These are phyloP conservation scores for Penicillium janthinellum DNA, from an alignment of 2,329 filamentous ascomycete genomes.

Conservation along the genomic window DNA sequence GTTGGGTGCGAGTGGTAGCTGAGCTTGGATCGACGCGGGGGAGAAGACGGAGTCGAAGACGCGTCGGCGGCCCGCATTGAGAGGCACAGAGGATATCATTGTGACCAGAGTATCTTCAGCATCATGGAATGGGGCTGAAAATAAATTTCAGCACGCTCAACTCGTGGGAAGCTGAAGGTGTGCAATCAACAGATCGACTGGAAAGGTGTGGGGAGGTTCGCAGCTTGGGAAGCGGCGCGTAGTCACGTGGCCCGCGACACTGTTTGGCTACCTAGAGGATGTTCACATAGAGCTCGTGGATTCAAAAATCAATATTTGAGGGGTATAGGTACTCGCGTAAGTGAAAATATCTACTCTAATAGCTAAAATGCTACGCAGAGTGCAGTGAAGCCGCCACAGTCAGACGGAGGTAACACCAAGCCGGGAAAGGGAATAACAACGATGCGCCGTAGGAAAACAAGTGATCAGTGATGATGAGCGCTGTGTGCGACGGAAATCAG, in stretches of 20 bases:
- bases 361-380: neutral
- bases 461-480: neutral
- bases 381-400: neutral
- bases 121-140: slow-evolving; percentile 13
- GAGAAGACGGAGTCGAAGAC: slow-evolving; percentile 50
- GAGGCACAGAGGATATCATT: slow-evolving; percentile 31
- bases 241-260: slow-evolving; percentile 7
- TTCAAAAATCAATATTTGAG: neutral
- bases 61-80: slow-evolving; percentile 38
- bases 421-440: neutral
- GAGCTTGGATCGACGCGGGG: slow-evolving; percentile 39
- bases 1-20: slow-evolving; percentile 32
- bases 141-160: neutral
- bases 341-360: slow-evolving; percentile 2
- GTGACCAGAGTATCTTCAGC: slow-evolving; percentile 15
- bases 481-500: neutral
- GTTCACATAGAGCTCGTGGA: neutral
- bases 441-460: neutral
- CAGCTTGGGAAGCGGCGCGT: slow-evolving; percentile 7
- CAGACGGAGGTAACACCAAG: neutral
- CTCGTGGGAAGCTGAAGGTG: neutral
- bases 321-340: neutral
- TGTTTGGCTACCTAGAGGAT: neutral
- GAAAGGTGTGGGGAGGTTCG: neutral
- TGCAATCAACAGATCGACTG: neutral